Percentiles rank a stretch among this genome's conserved stretches.
phyloP scores from a whole-genome alignment of 2,329 filamentous ascomycete species.

The Rugonectria rugulosa region DNA sequence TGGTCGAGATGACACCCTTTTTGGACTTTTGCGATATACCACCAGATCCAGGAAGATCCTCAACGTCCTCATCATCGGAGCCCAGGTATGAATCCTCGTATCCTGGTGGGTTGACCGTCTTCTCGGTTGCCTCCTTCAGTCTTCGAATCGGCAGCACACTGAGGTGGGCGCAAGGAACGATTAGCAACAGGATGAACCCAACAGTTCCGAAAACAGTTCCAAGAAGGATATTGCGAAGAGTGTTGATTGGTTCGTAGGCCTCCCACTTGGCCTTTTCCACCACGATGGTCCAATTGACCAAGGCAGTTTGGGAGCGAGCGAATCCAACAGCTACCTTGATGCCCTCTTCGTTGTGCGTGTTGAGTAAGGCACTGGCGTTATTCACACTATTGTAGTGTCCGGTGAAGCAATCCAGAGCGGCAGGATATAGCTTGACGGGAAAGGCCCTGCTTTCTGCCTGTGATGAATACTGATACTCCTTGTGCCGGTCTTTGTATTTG shows the following conservation, averaged over 20 bases:
- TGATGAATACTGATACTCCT: slow-evolving; percentile 38
- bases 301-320: slow-evolving; percentile 69
- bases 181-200: slow-evolving; percentile 73
- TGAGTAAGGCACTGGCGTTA: slow-evolving; percentile 73
- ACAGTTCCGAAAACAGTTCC: slow-evolving; percentile 86
- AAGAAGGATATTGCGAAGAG: slow-evolving; percentile 80
- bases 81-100: slow-evolving; percentile 58
- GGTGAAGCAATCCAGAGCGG: slow-evolving; percentile 67
- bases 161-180: slow-evolving; percentile 82
- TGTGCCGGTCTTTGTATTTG: slow-evolving; percentile 57
- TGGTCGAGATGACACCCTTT: slow-evolving; percentile 49
- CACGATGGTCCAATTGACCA: slow-evolving; percentile 84
- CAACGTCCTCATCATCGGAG: slow-evolving; percentile 52
- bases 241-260: slow-evolving; percentile 77
- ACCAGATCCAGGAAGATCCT: slow-evolving; percentile 50
- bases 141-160: slow-evolving; percentile 82
- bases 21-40: slow-evolving; percentile 54
- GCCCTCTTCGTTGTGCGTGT: slow-evolving; percentile 76
- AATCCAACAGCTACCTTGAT: slow-evolving; percentile 79
- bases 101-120: slow-evolving; percentile 72
- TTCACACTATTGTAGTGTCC: slow-evolving; percentile 59
- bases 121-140: slow-evolving; percentile 77
- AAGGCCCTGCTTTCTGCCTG: slow-evolving; percentile 62
- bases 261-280: slow-evolving; percentile 79
- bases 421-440: slow-evolving; percentile 66